Base-by-base conservation (phyloP, 2,329 filamentous ascomycete genomes). In the Apiospora phragmitis region DNA sequence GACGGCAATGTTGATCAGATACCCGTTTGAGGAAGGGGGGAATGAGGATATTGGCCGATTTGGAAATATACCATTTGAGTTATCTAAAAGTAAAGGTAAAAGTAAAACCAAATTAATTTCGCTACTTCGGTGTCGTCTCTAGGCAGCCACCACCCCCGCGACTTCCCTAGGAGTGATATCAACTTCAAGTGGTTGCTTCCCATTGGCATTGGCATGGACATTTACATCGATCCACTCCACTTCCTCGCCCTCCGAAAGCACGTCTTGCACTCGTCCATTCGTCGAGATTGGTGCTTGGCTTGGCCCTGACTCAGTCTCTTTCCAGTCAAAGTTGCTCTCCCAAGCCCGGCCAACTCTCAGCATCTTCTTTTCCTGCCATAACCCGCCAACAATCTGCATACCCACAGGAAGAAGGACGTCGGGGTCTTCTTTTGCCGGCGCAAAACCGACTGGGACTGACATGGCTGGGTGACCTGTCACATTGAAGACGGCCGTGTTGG, bases 401-500 rank as follows among this genome's bases (percentile, higher is more conserved):
- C 87, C 85, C 0, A 88, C 85, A 0, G 87, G 87, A 26, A 89
- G 74, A 70, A 76, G 72, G 0, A 84, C 80, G 0, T 75, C 73
- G 9, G 75, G 69, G 14, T 83, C 81, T 68, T 86, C 81, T 18
- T 75, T 72, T 1, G 84, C 80, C 2, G 80, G 79, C 2, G 83
- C 78, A 73, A 85, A 83, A 0, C 87, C 87, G 43, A 87, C 80
- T 0, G 87, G 87, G 65, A 89, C 78, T 0, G 84, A 82, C 72
- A 90, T 75, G 0, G 86, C 88, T 0, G 88, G 87, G 72, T 89
- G 87, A 0, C 88, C 88, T 0, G 87, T 89, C 2, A 86, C 81
- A 73, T 90, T 87, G 77, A 90, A 90, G 3, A 85, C 81, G 12
- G 85, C 85, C 5, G 88, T 90, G 73, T 90, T 90, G 21, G 81